Base-by-base conservation (phyloP, 352 stramenopile species). In the Pythium apleroticum region DNA sequence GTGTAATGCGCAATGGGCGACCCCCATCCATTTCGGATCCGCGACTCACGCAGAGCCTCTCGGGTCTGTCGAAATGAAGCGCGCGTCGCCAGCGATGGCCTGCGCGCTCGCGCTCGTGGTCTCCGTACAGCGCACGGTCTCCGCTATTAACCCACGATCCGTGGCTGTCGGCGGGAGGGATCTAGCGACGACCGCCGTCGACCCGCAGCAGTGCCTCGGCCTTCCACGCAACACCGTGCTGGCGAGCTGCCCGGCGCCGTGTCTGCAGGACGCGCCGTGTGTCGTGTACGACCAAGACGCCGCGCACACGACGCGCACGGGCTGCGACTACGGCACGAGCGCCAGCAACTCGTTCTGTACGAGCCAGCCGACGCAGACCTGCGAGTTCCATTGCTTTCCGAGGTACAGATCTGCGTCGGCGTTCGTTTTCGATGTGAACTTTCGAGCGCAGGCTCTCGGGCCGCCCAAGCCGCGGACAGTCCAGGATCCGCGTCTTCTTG, bases 351-450 rank as follows among this genome's bases (percentile, higher is more conserved):
- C 43, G 43, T 50, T 50, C 9, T 50, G 43, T 14, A 17, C 5
- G n/a, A 50, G 43, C n/a, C 6, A 27, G 9, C 43, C 6, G 43
- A 50, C 5, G 7, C 19, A 50, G 43, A 50, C n/a, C 3, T 50
- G 43, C 43, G 20, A 50, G 43, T 50, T 50, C 43, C 43, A 50
- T 19, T 50, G 43, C 43, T 50, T 50, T 20, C 19, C 43, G 2
- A 50, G 28, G 41, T 49, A 27, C 19, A 25, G n/a, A 7, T 15
- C n/a, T 17, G 20, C 9, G 1, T 7, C 20, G 9, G 3, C 19
- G 20, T 50, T 50, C 15, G n/a, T 1, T 9, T 50, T 50, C 9
- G 4, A 17, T 6, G 43, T 50, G 19, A 5, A 25, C 20, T 28
- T 19, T 0, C 20, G 22, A 17, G n/a, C 4, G 6, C 7, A 22